Conservation (phyloP, 2,329 filamentous ascomycete genomes). For the Microsporum audouinii region DNA sequence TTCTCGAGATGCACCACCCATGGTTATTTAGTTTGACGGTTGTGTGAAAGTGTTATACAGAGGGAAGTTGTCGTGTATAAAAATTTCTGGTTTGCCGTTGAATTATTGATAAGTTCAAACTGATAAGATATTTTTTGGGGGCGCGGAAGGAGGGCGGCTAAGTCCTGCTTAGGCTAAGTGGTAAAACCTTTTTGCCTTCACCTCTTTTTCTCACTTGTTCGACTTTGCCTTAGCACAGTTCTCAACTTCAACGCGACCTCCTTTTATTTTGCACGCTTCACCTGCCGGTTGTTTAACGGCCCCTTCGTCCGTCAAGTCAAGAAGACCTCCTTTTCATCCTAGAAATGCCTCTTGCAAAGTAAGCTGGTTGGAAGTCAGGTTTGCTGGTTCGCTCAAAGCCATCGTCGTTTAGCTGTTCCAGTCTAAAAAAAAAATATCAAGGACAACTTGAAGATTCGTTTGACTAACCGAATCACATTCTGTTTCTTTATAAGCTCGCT, state of each 20-base stretch:
- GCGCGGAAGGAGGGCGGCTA: background rate
- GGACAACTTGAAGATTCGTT: conserved; percentile 9
- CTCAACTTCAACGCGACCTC: background rate
- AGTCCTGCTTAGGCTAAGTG: background rate
- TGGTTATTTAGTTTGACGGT: conserved; percentile 26
- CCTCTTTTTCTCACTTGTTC: background rate
- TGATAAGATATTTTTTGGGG: background rate
- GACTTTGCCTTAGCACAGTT: no score
- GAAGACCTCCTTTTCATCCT: background rate
- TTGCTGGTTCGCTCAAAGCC: conserved; percentile 11
- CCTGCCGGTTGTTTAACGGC: background rate
- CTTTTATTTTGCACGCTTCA: background rate
- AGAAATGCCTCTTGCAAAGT: conserved; percentile 8
- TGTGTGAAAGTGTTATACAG: background rate
- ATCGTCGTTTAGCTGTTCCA: conserved; percentile 8
- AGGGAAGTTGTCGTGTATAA: background rate
- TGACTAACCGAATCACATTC: conserved; percentile 27
- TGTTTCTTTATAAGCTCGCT: conserved; percentile 11
- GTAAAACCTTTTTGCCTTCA: background rate
- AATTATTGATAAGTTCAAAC: background rate
- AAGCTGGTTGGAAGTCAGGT: conserved; percentile 19
- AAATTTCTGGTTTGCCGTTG: background rate
- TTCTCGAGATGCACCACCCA: conserved; percentile 58
- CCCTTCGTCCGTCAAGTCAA: background rate
- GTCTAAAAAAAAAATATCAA: background rate